Percentiles rank a stretch among this genome's conserved stretches.
These are phyloP conservation scores for Ploettnerulaceae sp. DNA, from an alignment of 2,329 filamentous ascomycete species.

Conservation along the genomic window DNA sequence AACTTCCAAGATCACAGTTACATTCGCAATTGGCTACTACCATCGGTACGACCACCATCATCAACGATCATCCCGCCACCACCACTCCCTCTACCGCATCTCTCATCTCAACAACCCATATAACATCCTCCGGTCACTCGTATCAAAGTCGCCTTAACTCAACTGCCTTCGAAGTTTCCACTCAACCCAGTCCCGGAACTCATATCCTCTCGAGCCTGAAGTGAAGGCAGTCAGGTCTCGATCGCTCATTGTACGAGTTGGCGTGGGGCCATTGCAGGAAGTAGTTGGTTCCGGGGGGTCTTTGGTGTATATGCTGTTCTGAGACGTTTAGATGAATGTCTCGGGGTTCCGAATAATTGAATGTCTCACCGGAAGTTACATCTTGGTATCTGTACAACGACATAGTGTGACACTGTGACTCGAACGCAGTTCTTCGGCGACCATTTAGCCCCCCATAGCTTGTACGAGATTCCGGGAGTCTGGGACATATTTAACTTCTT, in stretches of 20 bases:
- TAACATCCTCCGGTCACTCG: too few species aligned
- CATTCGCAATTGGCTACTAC: background rate
- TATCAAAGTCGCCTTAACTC: too few species aligned
- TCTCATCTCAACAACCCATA: background rate
- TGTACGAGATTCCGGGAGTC: background rate
- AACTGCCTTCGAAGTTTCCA: too few species aligned
- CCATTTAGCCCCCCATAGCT: background rate
- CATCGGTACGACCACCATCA: background rate
- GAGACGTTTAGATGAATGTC: background rate
- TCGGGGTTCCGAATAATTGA: background rate
- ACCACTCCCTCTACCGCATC: background rate
- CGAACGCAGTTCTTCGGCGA: background rate
- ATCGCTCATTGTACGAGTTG: too few species aligned
- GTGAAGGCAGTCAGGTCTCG: too few species aligned
- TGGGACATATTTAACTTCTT: background rate
- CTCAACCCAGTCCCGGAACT: background rate
- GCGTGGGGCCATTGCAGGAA: too few species aligned
- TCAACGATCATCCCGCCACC: background rate
- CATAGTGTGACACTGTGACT: background rate
- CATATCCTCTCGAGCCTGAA: too few species aligned
- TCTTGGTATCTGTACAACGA: background rate
- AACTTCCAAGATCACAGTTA: too few species aligned
- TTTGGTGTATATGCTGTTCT: too few species aligned
- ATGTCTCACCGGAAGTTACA: background rate
- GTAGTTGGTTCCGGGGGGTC: too few species aligned